Base-by-base conservation (phyloP, 2,329 filamentous ascomycete genomes). In the Ophiobolus disseminans region DNA sequence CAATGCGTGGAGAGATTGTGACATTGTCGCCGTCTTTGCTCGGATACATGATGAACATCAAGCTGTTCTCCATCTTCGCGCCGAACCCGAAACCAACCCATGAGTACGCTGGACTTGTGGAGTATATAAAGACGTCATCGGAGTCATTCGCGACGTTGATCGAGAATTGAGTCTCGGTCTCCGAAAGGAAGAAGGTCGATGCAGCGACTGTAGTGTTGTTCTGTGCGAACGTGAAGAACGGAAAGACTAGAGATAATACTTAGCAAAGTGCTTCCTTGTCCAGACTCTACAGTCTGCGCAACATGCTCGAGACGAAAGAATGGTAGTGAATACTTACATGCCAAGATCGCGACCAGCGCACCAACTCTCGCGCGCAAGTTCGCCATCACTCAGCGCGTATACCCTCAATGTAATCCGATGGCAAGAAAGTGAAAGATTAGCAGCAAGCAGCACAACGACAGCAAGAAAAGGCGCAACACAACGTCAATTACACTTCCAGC, bases 51-150 rank as follows among this genome's bases (percentile, higher is more conserved):
- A 79, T 62, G 30, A 79, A 66, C 69, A 79, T 79, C 45, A 78
- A 58, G 13, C 72, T 69, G 25, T 74, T 66, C 46, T 64, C 65
- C 77, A 79, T 79, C 41, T 63, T 57, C 25, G 56, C 58, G 3
- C 77, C 77, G 49, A 78, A 74, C 2, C 77, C 77, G 11, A 78
- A 68, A 3, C 66, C 75, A 8, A 76, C 70, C 77, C 77, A 79
- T 3, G 74, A 75, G 42, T 74, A 72, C 11, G 66, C 66, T 6
- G 73, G 69, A n/a, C 53, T 62, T 1, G 64, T 53, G 28, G 70
- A 66, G 58, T 69, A 69, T 9, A 73, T 62, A 45, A 57, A 68
- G 9, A 73, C 57, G 63, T 73, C 68, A n/a, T 48, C 57, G 1
- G 68, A 67, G 40, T 68, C 58, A 10, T 67, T 63, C 5, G 67